Evolutionary conservation across 768 basidiomycete species (phyloP).

Genomic region (Coprinellus aureogranulatus): DNA sequence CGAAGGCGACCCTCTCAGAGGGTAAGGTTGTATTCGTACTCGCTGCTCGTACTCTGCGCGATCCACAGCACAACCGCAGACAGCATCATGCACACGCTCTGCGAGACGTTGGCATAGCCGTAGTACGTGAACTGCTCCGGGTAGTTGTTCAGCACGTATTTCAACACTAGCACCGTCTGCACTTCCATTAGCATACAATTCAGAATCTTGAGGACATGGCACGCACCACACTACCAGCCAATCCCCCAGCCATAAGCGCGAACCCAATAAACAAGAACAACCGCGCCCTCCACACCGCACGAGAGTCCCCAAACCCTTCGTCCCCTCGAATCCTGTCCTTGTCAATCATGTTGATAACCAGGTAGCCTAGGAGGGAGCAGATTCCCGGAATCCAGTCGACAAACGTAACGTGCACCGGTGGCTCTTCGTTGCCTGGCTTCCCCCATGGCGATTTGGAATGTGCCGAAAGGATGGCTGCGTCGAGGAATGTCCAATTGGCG

Average conservation of each 20-base stretch:
- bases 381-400: conserved; percentile 98
- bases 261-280: conserved; percentile 93
- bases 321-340: conserved; percentile 84
- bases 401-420: conserved; percentile 76
- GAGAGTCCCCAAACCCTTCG: conserved; percentile 75
- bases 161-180: conserved; percentile 85
- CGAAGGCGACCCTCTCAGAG: conserved; percentile 50
- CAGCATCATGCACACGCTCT: conserved; percentile 82
- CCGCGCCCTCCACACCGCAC: conserved; percentile 88
- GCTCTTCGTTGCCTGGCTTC: conserved; percentile 57
- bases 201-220: not conserved
- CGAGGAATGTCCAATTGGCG: conserved; percentile 93
- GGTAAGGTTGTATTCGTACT: conserved; percentile 92
- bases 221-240: conserved; percentile 95
- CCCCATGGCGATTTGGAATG: conserved; percentile 78
- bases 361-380: conserved; percentile 87
- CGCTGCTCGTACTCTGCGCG: conserved; percentile 78
- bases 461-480: conserved; percentile 86
- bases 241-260: conserved; percentile 94
- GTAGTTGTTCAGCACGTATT: conserved; percentile 78
- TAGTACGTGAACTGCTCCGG: conserved; percentile 81
- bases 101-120: conserved; percentile 93
- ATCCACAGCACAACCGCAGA: conserved; percentile 90
- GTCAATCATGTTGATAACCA: conserved; percentile 92
- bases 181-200: not conserved